Base-by-base conservation (phyloP, 129 eudicot genomes). In the Artemisia argyi region DNA sequence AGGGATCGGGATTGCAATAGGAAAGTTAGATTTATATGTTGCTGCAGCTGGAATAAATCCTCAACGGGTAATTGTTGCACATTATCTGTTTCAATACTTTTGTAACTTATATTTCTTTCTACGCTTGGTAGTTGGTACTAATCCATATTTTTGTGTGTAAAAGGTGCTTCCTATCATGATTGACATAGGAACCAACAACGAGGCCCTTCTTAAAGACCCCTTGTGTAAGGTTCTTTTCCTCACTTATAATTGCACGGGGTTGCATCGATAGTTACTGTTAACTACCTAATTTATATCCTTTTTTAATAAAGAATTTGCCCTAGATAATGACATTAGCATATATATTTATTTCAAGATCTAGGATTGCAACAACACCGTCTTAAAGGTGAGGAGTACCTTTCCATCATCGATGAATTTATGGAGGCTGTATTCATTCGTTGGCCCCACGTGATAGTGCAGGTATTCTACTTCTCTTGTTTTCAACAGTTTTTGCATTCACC, bases 41-140 rank as follows among this genome's bases (percentile, higher is more conserved):
- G 98, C 98, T 73, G 98, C 98, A 63, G 98, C 98, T 39, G 98
- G 98, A 80, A 93, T 93, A 78, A 94, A 94, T 75, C 98, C 98
- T 51, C 97, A 94, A 64, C 90, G 98, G 83, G 98, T 94, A 84
- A 75, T 15, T 50, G 47, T 82, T 71, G 66, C 53, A 71, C 52
- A 61, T 77, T 79, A 57, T 76, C 15, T 66, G 28, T 69, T 17
- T 32, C 47, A 14, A 55, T 30, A n/a, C 30, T 62, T 66, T 19
- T 50, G 16, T 24, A 55, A 66, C 69, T 57, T 18, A 52, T n/a
- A 48, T 65, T 56, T 52, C 53, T 55, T 51, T 66, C 17, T 20
- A 46, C 7, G 17, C 7, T 61, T 64, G 30, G 28, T 67, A 44
- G 4, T 61, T 64, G 30, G 28, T 67, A 44, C 67, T 70, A 52